These are phyloP conservation scores for Polychytrium aggregatum DNA, from an alignment of 192 early-diverging fungal genomes.

Conservation along the genomic window DNA sequence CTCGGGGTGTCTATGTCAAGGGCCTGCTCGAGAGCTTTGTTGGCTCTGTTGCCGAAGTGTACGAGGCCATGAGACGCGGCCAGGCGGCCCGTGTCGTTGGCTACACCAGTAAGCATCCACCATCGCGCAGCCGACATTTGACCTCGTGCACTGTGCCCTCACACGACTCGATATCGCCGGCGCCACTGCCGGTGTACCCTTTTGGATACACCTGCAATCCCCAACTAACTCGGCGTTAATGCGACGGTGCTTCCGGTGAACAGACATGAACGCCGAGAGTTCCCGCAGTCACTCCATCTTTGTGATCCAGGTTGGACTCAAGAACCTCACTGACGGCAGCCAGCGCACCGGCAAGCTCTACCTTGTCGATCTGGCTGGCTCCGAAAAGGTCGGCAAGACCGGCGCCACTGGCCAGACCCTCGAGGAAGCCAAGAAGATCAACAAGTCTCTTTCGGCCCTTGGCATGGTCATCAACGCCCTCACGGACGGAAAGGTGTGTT, in stretches of 20 bases:
- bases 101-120: conserved; percentile 69
- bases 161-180: no score
- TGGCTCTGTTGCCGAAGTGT: conserved; percentile 86
- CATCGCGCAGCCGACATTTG: no score
- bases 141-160: no score
- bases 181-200: no score
- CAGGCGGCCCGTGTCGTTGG: conserved; percentile 77
- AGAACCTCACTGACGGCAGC: conserved; percentile 81
- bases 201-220: no score
- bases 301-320: conserved; percentile 89
- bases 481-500: conserved; percentile 86
- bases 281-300: conserved; percentile 98
- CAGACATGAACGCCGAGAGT: conserved; percentile 98
- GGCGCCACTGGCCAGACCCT: conserved; percentile 96
- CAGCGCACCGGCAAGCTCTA: conserved; percentile 85
- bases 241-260: conserved; percentile 1
- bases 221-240: neutral
- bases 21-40: conserved; percentile 96
- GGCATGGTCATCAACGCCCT: conserved; percentile 99
- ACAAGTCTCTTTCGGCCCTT: conserved; percentile 92
- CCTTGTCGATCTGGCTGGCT: conserved; percentile 97
- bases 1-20: conserved; percentile 95
- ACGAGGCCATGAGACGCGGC: conserved; percentile 94
- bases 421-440: conserved; percentile 99
- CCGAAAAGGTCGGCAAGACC: conserved; percentile 95